phyloP scores from a whole-genome alignment of 2,329 filamentous ascomycete species.

The Hymenotorrendiella dingleyae region DNA sequence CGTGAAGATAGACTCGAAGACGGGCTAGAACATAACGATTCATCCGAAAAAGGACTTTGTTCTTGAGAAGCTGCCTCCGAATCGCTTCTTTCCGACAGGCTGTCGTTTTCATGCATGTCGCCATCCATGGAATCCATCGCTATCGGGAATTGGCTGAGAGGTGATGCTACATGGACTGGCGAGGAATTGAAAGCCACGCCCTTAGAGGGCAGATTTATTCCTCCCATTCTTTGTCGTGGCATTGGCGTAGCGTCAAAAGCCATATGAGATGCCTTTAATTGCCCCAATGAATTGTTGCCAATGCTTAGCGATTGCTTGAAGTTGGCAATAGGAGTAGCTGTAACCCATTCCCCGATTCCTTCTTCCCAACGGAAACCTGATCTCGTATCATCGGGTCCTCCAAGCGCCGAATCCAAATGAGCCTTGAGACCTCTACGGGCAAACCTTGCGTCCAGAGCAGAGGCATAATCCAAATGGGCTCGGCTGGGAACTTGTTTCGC shows the following conservation, averaged over 20 bases:
- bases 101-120: background rate
- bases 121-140: background rate
- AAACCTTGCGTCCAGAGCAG: constrained; percentile 20
- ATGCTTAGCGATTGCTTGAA: constrained; percentile 8
- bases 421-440: constrained; percentile 5
- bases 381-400: constrained; percentile 6
- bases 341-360: constrained; percentile 51
- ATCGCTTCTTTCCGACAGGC: too few relatives aligned
- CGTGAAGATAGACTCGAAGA: too few relatives aligned
- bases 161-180: too few relatives aligned
- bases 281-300: background rate
- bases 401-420: background rate
- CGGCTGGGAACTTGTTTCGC: constrained; percentile 25
- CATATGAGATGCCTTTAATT: too few relatives aligned
- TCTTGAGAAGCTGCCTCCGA: constrained; percentile 1
- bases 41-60: constrained; percentile 8
- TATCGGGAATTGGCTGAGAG: too few relatives aligned
- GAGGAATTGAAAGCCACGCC: too few relatives aligned
- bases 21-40: constrained; percentile 5
- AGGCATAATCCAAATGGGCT: constrained; percentile 28
- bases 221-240: too few relatives aligned
- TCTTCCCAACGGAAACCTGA: constrained; percentile 46
- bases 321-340: constrained; percentile 37
- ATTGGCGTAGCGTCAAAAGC: too few relatives aligned
- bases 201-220: too few relatives aligned